Conservation (phyloP, 805 yeast species). For the Lipomyces japonicus region DNA sequence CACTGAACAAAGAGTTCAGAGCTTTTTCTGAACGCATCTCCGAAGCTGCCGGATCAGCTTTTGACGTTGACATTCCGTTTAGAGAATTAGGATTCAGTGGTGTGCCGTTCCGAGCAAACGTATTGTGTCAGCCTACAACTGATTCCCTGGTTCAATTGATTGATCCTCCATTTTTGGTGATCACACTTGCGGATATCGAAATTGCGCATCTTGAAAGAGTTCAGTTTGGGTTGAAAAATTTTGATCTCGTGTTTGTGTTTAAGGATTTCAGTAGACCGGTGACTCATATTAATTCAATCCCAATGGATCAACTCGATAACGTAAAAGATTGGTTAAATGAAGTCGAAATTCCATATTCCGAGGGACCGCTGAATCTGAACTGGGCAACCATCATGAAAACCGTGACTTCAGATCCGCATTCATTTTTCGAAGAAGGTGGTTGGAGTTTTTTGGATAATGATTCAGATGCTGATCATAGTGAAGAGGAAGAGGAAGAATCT, state of each 20-base stretch:
- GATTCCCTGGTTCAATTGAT: constrained; percentile 91
- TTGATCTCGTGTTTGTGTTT: constrained; percentile 93
- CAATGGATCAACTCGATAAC: constrained; percentile 85
- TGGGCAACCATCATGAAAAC: constrained; percentile 97
- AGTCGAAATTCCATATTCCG: constrained; percentile 91
- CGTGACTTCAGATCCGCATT: constrained; percentile 84
- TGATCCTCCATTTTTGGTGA: constrained; percentile 92
- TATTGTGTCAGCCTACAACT: constrained; percentile 92
- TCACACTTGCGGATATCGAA: constrained; percentile 87
- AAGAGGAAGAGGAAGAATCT: constrained; percentile 62
- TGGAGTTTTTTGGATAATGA: constrained; percentile 92
- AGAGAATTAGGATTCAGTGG: constrained; percentile 96
- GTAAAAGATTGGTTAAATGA: constrained; percentile 97
- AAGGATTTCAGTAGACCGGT: constrained; percentile 87
- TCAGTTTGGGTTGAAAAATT: constrained; percentile 93
- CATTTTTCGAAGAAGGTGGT: constrained; percentile 91
- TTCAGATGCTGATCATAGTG: constrained; percentile 70
- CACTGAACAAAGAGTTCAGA: constrained; percentile 87
- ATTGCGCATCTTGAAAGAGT: constrained; percentile 95
- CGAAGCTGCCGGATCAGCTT: constrained; percentile 75
- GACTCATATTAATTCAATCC: constrained; percentile 89
- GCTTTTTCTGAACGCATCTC: constrained; percentile 86
- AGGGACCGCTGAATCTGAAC: constrained; percentile 91
- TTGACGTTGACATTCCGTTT: constrained; percentile 91
- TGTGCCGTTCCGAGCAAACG: constrained; percentile 93